Percentiles rank a stretch among this genome's conserved stretches.
Evolutionary conservation across 306 rosid species (phyloP).

Genomic region (Quercus bicolor): DNA sequence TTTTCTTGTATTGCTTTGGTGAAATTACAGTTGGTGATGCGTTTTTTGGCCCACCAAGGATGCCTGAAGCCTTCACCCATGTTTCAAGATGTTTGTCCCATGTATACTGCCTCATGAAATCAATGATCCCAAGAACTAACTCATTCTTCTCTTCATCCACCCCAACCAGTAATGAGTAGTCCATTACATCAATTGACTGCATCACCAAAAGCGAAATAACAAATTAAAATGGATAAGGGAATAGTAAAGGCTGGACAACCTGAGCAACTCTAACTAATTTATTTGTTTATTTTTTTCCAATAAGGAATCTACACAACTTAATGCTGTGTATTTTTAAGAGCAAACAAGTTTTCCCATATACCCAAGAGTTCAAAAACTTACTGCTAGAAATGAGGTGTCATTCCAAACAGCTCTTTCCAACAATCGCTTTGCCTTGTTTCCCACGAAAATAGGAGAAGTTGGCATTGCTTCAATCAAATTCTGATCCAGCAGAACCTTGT

Average conservation of each 20-base stretch:
- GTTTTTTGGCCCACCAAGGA: conserved; percentile 94
- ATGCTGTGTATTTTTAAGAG: background rate
- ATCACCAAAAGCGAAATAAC: conserved; percentile 14
- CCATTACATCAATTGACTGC: conserved; percentile 96
- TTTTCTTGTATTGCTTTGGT: conserved; percentile 88
- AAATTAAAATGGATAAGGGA: conserved; percentile 10
- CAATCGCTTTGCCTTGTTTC: conserved; percentile 83
- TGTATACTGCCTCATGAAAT: conserved; percentile 96
- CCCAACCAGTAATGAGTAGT: conserved; percentile 91
- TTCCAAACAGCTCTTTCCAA: conserved; percentile 98
- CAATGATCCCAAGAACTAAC: conserved; percentile 91
- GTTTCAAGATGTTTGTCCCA: conserved; percentile 99
- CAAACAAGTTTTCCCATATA: background rate
- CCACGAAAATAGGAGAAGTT: conserved; percentile 93
- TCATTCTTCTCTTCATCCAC: conserved; percentile 91
- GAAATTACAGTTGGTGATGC: conserved; percentile 87
- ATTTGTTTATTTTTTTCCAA: background rate
- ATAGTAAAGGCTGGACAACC: background rate
- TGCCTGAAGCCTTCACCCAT: conserved; percentile 95
- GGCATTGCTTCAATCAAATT: conserved; percentile 98
- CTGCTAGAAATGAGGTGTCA: conserved; percentile 92
- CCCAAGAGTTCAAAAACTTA: conserved; percentile 41
- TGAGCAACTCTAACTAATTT: background rate
- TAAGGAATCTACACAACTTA: background rate
- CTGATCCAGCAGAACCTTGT: conserved; percentile 88